Conservation (phyloP, 495 filamentous ascomycete species). For the Neurospora pannonica region DNA sequence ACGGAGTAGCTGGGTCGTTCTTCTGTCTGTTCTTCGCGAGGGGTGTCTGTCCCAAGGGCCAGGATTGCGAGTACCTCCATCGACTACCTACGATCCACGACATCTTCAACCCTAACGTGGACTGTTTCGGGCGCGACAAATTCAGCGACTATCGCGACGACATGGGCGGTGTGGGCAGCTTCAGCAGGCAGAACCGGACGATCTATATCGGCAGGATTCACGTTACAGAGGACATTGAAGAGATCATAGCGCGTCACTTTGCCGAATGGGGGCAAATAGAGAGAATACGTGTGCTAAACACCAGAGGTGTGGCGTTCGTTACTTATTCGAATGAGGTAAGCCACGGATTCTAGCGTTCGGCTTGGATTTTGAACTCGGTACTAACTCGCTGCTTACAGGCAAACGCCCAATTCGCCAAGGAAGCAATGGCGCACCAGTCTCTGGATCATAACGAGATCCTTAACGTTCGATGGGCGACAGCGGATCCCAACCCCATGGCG, state of each 20-base stretch:
- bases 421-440: constrained; percentile 78
- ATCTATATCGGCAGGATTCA: constrained; percentile 90
- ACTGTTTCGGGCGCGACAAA: constrained; percentile 89
- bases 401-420: constrained; percentile 83
- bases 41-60: constrained; percentile 66
- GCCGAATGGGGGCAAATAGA: constrained; percentile 91
- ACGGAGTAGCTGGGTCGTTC: constrained; percentile 62
- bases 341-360: not conserved
- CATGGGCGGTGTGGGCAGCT: constrained; percentile 91
- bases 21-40: constrained; percentile 89
- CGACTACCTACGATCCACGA: constrained; percentile 75
- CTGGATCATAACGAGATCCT: constrained; percentile 79
- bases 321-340: constrained; percentile 69
- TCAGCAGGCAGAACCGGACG: constrained; percentile 84
- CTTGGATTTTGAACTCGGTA: not conserved
- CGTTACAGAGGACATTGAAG: constrained; percentile 95
- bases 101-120: constrained; percentile 78
- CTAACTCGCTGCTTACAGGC: constrained; percentile 40
- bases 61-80: constrained; percentile 92
- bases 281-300: constrained; percentile 80
- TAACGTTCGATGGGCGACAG: constrained; percentile 95
- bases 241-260: constrained; percentile 89
- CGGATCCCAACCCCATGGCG: constrained; percentile 90
- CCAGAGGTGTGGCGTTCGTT: constrained; percentile 81
- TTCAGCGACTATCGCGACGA: constrained; percentile 83